Evolutionary conservation across 2,329 filamentous ascomycete species (phyloP).

Genomic region (Trichoderma aggressivum): DNA sequence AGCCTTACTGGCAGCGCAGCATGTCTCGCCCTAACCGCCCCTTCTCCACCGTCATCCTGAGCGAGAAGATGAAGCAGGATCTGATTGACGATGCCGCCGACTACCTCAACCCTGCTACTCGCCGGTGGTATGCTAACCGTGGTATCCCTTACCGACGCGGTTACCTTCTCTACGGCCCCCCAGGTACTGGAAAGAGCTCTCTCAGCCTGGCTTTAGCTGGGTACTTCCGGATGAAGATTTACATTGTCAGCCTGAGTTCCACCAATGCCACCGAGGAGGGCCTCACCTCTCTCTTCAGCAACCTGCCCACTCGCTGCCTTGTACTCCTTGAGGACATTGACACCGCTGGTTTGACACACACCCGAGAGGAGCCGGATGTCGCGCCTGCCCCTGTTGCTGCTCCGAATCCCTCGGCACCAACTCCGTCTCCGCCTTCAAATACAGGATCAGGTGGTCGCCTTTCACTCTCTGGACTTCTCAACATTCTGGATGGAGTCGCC

Average conservation of each 20-base stretch:
- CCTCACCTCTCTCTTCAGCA: slow-evolving; percentile 60
- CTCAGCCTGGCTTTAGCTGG: slow-evolving; percentile 68
- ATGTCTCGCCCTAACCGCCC: slow-evolving; percentile 59
- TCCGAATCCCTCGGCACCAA: slow-evolving; percentile 14
- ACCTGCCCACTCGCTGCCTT: slow-evolving; percentile 66
- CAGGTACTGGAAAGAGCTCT: slow-evolving; percentile 75
- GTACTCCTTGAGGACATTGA: slow-evolving; percentile 77
- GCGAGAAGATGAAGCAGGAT: slow-evolving; percentile 56
- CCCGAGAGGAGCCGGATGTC: slow-evolving; percentile 38
- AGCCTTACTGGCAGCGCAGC: slow-evolving; percentile 58
- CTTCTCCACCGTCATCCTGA: slow-evolving; percentile 63
- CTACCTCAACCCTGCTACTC: slow-evolving; percentile 59
- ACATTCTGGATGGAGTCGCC: slow-evolving; percentile 73
- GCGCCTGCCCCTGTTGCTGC: not conserved
- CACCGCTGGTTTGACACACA: slow-evolving; percentile 65
- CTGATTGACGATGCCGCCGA: slow-evolving; percentile 60
- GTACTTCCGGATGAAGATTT: slow-evolving; percentile 66
- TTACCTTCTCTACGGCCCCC: slow-evolving; percentile 77
- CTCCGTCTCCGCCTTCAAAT: not conserved
- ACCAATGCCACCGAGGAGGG: slow-evolving; percentile 61
- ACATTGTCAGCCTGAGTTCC: slow-evolving; percentile 67
- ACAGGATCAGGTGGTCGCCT: slow-evolving; percentile 39
- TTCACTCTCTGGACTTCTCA: slow-evolving; percentile 73
- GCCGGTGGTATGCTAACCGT: slow-evolving; percentile 77
- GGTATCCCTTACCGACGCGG: slow-evolving; percentile 84